Conservation (phyloP, 2,329 filamentous ascomycete genomes). For the Alternaria triticimaculans region DNA sequence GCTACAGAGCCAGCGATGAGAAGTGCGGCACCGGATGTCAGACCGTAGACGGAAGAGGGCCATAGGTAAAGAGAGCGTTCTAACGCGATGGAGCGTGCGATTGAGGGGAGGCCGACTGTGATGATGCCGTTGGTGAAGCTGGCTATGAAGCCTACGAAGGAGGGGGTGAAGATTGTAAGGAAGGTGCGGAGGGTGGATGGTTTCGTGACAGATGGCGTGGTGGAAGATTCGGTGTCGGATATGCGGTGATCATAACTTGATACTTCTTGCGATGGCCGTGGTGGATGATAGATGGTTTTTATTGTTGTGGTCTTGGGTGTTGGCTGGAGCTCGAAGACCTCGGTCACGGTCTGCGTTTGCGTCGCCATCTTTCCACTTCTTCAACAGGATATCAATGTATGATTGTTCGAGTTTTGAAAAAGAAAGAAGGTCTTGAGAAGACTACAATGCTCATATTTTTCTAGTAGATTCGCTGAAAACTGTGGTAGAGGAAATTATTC, state of each 20-base stretch:
- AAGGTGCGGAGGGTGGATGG: constrained; percentile 1
- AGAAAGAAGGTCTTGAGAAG: neutral
- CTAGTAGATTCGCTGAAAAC: neutral
- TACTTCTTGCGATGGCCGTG: neutral
- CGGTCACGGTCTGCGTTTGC: neutral
- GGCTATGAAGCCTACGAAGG: constrained; percentile 36
- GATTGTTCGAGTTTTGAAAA: neutral
- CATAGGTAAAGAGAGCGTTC: constrained; percentile 43
- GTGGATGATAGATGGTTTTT: neutral
- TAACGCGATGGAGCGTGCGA: constrained; percentile 41
- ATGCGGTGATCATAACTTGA: neutral
- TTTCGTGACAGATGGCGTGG: neutral
- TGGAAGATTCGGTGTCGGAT: constrained; percentile 5
- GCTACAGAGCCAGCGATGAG: constrained; percentile 59
- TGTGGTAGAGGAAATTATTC: neutral
- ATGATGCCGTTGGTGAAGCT: constrained; percentile 50
- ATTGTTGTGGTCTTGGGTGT: neutral
- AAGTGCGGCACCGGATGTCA: constrained; percentile 58
- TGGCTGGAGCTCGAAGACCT: constrained; percentile 6
- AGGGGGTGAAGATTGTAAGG: constrained; percentile 14
- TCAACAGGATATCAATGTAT: neutral
- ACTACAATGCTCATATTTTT: neutral
- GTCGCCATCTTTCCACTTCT: constrained; percentile 2
- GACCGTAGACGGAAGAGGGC: constrained; percentile 43
- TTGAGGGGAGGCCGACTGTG: constrained; percentile 52